Percentiles rank a stretch among this genome's conserved stretches.
Evolutionary conservation across 108 stramenopile species (phyloP).

Genomic region (Epipyxis sp.): DNA sequence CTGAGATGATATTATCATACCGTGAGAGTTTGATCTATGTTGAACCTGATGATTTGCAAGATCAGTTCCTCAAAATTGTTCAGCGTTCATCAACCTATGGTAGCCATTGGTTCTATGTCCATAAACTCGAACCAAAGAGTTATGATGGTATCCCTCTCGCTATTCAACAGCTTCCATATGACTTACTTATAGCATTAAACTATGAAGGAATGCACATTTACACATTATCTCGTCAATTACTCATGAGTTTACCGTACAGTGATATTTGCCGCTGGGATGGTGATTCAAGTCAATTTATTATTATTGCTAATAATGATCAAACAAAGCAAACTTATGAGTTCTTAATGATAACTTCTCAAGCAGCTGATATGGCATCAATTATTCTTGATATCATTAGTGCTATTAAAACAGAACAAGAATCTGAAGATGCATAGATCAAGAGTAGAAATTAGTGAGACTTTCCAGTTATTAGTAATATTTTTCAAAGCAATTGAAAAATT

Average conservation of each 20-base stretch:
- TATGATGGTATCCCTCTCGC: background rate
- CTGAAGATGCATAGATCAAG: too few species aligned
- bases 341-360: constrained; percentile 50
- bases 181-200: constrained; percentile 55
- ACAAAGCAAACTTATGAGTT: constrained; percentile 53
- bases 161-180: constrained; percentile 39
- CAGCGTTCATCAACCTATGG: constrained; percentile 47
- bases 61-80: constrained; percentile 15
- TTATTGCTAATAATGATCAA: constrained; percentile 52
- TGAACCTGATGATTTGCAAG: constrained; percentile 25
- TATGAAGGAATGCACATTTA: constrained; percentile 60
- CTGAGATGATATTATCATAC: constrained; percentile 35
- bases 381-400: constrained; percentile 64
- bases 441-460: too few species aligned
- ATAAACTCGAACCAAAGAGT: constrained; percentile 31
- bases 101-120: constrained; percentile 59
- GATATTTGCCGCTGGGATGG: constrained; percentile 66
- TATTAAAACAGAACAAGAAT: constrained; percentile 43
- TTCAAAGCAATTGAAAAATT: too few species aligned
- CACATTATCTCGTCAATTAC: constrained; percentile 17
- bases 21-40: background rate
- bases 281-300: constrained; percentile 50
- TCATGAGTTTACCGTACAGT: constrained; percentile 53
- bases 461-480: too few species aligned
- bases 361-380: constrained; percentile 60